Evolutionary conservation across 208 protist genomes (phyloP), one percentile per base, ranked within the genome.

Genomic region (Acanthamoeba healyi): DNA sequence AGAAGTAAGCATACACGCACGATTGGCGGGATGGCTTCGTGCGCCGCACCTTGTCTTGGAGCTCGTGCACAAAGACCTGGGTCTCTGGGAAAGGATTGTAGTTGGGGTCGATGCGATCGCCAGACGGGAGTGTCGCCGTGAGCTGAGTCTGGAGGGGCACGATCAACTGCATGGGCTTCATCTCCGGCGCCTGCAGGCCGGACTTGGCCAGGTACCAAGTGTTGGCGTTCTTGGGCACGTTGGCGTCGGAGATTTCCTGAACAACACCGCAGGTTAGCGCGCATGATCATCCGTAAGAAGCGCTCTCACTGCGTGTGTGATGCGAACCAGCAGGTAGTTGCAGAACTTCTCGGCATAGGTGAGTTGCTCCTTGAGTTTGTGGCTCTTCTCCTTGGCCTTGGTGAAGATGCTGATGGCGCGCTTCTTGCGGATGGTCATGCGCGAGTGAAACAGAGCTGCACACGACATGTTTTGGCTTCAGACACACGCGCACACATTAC

Each of bases 81-180:
- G 38, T 46, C 29, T 79, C 65, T 6, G 56, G 44, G 49, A 93
- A 93, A 17, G 88, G 63, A n/a, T 79, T 74, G 88, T 58, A 63
- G 56, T 7, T 79, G 40, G 5, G 36, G 46, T 77, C 63, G n/a
- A 36, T 81, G 29, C 65, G 34, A 42, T 61, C 63, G 42, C 34
- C 82, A 9, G 70, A 22, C 93, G 95, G 94, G 19, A 95, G 54
- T 0, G 24, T 67, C 10, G 72, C 61, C 32, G 49, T 82, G 14
- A 97, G 40, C 42, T 67, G 40, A 0, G 74, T 42, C 77, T 97
- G 95, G 14, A 96, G 38, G 14, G 96, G 95, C 0, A 96, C 26
- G 22, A 97, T 94, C 0, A 96, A 36, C 79, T 94, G 72, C n/a
- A 79, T 19, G 9, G 94, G 72, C 36, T 88, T 44, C 89, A 92